Percentiles rank a stretch among this genome's conserved stretches.
These are phyloP conservation scores for Cryphonectria carpinicola DNA, from an alignment of 2,329 filamentous ascomycete species.

Conservation along the genomic window DNA sequence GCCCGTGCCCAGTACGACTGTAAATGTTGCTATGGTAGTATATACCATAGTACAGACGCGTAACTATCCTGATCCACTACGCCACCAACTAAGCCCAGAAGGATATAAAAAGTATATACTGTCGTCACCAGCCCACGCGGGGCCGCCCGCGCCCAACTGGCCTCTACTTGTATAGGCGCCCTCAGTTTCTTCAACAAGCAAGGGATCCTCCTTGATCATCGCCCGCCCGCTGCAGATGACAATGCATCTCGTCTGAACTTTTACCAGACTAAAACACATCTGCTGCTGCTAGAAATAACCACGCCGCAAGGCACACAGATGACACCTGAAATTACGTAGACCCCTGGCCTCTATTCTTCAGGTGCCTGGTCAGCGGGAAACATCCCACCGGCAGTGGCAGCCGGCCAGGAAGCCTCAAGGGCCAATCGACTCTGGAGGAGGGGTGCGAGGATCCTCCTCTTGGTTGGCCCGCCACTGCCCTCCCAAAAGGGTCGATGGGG, in stretches of 20 bases:
- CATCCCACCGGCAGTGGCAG: not conserved
- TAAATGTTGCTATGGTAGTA: not conserved
- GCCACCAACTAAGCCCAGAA: not conserved
- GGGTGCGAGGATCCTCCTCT: not conserved
- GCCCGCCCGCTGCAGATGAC: not conserved
- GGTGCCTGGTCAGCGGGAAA: not conserved
- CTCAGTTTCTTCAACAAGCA: not conserved
- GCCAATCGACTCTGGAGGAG: not conserved
- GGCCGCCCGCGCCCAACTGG: not conserved
- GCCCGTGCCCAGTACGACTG: not conserved
- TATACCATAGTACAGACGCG: not conserved
- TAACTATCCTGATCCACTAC: not conserved
- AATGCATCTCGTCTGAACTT: constrained; percentile 12
- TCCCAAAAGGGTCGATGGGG: not conserved
- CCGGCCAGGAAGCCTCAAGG: not conserved
- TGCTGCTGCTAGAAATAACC: not conserved
- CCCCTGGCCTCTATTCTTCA: not conserved
- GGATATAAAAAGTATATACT: constrained; percentile 2
- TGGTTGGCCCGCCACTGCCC: not conserved
- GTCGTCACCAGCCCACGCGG: constrained; percentile 1
- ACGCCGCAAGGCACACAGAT: not conserved
- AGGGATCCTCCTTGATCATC: not conserved
- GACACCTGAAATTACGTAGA: constrained; percentile 7
- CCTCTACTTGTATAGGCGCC: not conserved
- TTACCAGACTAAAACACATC: not conserved